Evolutionary conservation across 108 stramenopile species (phyloP).

Genomic region (Cyclotella choctawhatcheeana): DNA sequence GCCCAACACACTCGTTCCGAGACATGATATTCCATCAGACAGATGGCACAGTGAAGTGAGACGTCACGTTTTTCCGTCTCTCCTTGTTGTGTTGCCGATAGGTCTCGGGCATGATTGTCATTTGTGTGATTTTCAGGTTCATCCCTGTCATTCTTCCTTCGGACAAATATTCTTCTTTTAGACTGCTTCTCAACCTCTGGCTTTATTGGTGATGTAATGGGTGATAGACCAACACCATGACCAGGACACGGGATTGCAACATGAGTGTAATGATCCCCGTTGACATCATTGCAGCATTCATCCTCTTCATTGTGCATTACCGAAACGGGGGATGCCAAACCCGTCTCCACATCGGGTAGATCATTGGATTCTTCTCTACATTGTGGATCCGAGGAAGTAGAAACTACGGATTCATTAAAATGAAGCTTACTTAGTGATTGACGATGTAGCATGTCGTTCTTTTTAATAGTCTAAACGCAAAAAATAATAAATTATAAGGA

Average conservation of each 20-base stretch:
- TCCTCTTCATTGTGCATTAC: neutral
- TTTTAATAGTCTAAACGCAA: slow-evolving; percentile 22
- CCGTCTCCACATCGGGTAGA: slow-evolving; percentile 1
- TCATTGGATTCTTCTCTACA: slow-evolving; percentile 1
- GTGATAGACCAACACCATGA: slow-evolving; percentile 1
- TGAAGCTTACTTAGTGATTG: neutral
- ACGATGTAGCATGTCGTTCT: slow-evolving; percentile 26
- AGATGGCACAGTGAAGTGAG: slow-evolving; percentile 47
- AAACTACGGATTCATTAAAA: slow-evolving; percentile 2
- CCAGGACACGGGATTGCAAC: slow-evolving; percentile 25
- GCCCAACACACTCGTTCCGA: slow-evolving; percentile 39
- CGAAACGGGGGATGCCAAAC: too few species aligned
- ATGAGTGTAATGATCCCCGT: slow-evolving; percentile 23
- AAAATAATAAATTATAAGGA: too few species aligned
- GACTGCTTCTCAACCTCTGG: neutral
- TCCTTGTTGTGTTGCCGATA: neutral
- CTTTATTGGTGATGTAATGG: neutral
- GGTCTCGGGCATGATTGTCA: neutral
- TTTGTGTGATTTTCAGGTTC: neutral
- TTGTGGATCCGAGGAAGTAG: slow-evolving; percentile 4
- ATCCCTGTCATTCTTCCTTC: neutral
- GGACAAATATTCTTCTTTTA: neutral
- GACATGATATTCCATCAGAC: slow-evolving; percentile 42
- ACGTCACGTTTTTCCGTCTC: slow-evolving; percentile 10
- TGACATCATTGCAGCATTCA: neutral